Evolutionary conservation across 139 green algal genomes (phyloP).

Genomic region (Picochlorum costavermella): DNA sequence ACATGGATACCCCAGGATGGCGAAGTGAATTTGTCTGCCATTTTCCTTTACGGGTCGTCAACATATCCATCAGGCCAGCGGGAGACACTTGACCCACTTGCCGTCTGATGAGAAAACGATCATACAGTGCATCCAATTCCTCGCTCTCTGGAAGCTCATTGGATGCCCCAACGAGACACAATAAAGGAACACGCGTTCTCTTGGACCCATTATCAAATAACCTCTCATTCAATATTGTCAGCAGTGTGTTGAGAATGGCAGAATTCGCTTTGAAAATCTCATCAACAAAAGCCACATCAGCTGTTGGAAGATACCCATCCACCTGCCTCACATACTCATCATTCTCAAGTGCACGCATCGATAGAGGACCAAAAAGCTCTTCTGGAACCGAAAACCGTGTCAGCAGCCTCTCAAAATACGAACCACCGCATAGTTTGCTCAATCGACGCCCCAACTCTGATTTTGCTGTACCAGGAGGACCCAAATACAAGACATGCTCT

Average conservation of each 20-base stretch:
- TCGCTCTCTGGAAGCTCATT: constrained; percentile 87
- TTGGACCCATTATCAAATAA: constrained; percentile 87
- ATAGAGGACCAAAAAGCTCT: constrained; percentile 87
- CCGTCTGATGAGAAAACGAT: constrained; percentile 79
- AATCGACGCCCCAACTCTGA: constrained; percentile 76
- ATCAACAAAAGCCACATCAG: constrained; percentile 84
- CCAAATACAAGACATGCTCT: constrained; percentile 81
- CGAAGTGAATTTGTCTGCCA: constrained; percentile 2
- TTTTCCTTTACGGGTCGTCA: constrained; percentile 1
- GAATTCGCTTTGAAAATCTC: constrained; percentile 88
- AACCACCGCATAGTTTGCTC: constrained; percentile 41
- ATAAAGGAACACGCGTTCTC: constrained; percentile 48
- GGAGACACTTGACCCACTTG: constrained; percentile 49
- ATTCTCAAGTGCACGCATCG: constrained; percentile 80
- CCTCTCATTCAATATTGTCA: constrained; percentile 90
- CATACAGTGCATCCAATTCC: constrained; percentile 90
- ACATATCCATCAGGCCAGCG: constrained; percentile 27
- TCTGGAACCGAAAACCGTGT: constrained; percentile 88
- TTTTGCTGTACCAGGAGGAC: constrained; percentile 82
- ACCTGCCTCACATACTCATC: constrained; percentile 84
- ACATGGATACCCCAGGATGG: neutral
- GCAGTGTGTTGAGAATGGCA: constrained; percentile 89
- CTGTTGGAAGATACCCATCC: constrained; percentile 78
- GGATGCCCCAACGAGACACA: constrained; percentile 67
- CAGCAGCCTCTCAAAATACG: constrained; percentile 86